These are phyloP conservation scores for Neonectria ditissima DNA, from an alignment of 2,329 filamentous ascomycete genomes.

Conservation along the genomic window DNA sequence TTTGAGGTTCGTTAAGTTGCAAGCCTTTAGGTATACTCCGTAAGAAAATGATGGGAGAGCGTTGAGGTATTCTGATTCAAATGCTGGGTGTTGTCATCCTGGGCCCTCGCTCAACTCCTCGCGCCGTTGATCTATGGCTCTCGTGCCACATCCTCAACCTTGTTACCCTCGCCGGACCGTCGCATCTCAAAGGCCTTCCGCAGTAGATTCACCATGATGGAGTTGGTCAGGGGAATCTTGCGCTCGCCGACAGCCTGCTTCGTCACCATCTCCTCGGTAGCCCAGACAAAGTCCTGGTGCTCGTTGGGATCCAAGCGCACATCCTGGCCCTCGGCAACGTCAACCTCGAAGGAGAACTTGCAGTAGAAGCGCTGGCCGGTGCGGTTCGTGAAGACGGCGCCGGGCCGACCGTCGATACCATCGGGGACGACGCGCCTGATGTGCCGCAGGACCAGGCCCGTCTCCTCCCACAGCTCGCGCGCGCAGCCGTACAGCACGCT, in stretches of 20 bases:
- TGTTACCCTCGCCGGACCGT: conserved; percentile 24
- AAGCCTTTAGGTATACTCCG: neutral
- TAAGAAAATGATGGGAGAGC: neutral
- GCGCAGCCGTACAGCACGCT: conserved; percentile 58
- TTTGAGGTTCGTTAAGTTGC: neutral
- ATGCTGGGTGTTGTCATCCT: no score
- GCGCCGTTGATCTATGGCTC: neutral
- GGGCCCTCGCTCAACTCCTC: neutral
- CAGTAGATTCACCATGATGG: conserved; percentile 43
- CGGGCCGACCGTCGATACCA: conserved; percentile 35
- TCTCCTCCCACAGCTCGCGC: conserved; percentile 62
- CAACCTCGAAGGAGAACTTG: conserved; percentile 53
- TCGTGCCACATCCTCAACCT: neutral
- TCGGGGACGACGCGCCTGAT: conserved; percentile 48
- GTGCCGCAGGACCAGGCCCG: conserved; percentile 51
- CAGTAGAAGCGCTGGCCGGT: conserved; percentile 47
- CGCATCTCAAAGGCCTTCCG: conserved; percentile 48
- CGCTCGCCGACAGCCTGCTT: conserved; percentile 43
- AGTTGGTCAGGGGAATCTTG: conserved; percentile 49
- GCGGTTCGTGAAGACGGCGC: conserved; percentile 50
- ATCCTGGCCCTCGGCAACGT: conserved; percentile 41
- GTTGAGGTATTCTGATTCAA: neutral
- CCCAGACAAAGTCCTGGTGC: conserved; percentile 56
- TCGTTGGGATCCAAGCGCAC: conserved; percentile 56
- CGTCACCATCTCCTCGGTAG: conserved; percentile 52